phyloP scores from a whole-genome alignment of 352 stramenopile species.

The Globisporangium rhizosaccharum region DNA sequence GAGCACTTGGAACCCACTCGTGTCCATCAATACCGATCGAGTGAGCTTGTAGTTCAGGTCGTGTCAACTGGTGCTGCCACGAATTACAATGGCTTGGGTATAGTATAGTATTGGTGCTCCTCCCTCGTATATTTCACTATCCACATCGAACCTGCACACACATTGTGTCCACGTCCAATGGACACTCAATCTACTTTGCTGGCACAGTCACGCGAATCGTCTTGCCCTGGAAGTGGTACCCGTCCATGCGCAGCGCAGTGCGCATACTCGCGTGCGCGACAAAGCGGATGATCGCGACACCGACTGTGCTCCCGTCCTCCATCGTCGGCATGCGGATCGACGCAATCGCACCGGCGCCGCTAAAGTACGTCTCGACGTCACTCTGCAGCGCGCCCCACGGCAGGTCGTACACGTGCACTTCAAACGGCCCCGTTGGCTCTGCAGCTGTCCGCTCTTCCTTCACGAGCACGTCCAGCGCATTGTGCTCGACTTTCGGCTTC shows the following conservation, averaged over 20 bases:
- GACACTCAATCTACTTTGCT: conserved; percentile 1
- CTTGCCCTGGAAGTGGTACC: conserved; percentile 65
- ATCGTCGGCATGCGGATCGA: conserved; percentile 68
- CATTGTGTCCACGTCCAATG: too few species aligned
- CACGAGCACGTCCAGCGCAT: conserved; percentile 23
- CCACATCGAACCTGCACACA: too few species aligned
- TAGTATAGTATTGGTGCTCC: too few species aligned
- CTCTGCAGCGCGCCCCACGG: conserved; percentile 41
- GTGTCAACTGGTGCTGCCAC: too few species aligned
- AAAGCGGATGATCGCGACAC: conserved; percentile 61
- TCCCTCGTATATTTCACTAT: too few species aligned
- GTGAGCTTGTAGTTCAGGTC: too few species aligned
- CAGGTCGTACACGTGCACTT: conserved; percentile 67
- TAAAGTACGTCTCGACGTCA: conserved; percentile 63
- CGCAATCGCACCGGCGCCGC: conserved; percentile 38
- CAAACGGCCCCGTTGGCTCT: conserved; percentile 16
- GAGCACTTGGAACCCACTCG: conserved; percentile 23
- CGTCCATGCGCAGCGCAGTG: conserved; percentile 55
- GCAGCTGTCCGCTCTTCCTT: conserved; percentile 32
- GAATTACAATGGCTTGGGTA: too few species aligned
- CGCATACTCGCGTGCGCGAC: conserved; percentile 38
- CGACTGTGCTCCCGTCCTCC: conserved; percentile 63
- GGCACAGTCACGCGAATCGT: conserved; percentile 46
- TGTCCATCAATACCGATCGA: not conserved
- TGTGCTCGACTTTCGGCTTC: conserved; percentile 25